Conservation (phyloP, 768 basidiomycete species). For the Rhodotorula toruloides region DNA sequence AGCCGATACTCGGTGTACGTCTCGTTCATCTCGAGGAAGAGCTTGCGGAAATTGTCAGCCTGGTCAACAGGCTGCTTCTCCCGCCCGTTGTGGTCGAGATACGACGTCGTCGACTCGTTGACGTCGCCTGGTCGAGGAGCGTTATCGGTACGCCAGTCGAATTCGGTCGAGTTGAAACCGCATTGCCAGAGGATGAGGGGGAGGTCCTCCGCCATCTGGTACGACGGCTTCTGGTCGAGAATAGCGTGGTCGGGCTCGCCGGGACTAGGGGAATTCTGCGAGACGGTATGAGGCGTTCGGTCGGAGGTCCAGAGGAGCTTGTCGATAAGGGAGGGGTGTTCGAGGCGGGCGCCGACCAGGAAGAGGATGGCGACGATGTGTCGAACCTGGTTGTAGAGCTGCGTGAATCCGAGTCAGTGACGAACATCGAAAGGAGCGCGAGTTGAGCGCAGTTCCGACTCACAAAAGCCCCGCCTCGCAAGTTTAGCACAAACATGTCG, state of each 20-base stretch:
- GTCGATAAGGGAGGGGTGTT: slow-evolving; percentile 63
- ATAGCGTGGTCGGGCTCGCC: slow-evolving; percentile 10
- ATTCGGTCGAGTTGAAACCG: slow-evolving; percentile 60
- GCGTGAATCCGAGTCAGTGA: neutral
- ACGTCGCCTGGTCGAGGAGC: slow-evolving; percentile 38
- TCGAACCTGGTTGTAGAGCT: slow-evolving; percentile 86
- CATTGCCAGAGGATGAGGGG: slow-evolving; percentile 92
- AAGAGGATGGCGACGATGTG: slow-evolving; percentile 90
- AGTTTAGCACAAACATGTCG: slow-evolving; percentile 33
- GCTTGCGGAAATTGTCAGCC: slow-evolving; percentile 28
- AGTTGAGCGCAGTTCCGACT: neutral
- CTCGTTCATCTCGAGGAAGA: slow-evolving; percentile 36
- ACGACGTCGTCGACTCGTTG: neutral
- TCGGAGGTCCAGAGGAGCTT: slow-evolving; percentile 66
- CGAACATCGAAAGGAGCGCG: no score
- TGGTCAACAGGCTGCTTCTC: slow-evolving; percentile 13
- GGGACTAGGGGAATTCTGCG: neutral
- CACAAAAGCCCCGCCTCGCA: slow-evolving; percentile 38
- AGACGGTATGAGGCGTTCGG: slow-evolving; percentile 44
- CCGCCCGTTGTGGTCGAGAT: slow-evolving; percentile 42
- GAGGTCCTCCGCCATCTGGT: slow-evolving; percentile 87
- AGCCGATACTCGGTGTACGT: slow-evolving; percentile 30
- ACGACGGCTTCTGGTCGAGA: slow-evolving; percentile 68
- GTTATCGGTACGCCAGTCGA: slow-evolving; percentile 66
- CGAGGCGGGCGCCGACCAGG: slow-evolving; percentile 75